Evolutionary conservation across 2,329 filamentous ascomycete genomes (phyloP), one percentile per base, ranked within the genome.

Genomic region (Penicillium italicum): DNA sequence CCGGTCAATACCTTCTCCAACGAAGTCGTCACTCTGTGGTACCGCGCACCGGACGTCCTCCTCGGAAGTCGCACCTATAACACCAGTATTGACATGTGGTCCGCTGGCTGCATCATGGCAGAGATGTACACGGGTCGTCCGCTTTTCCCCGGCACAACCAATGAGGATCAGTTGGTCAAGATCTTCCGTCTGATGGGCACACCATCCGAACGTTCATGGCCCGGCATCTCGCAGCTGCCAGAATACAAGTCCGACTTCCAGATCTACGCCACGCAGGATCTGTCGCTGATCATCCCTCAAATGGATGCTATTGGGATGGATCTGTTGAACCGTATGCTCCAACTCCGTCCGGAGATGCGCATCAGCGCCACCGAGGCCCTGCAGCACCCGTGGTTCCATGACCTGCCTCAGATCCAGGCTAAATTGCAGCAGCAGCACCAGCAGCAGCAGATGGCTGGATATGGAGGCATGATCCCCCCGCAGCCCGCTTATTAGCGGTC

Each of bases 51-150:
- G 0, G 94, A 99, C 68, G 94, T 99, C 44, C 83, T 99, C 49
- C 83, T 99, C 43, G 94, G 94, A 50, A 94, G 89, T 67, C 82
- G 94, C 62, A 97, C 94, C 22, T 99, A 99, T 79, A 99, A 96
- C 77, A 99, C 94, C n/a, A 96, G 91, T 76, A 97, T 99, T 73
- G 94, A 99, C 70, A 97, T 99, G 72, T 99, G 94, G 94, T 96
- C 91, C 7, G 94, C 94, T 7, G 94, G 94, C 54, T 99, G 94
- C 75, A 99, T 99, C 80, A 97, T 99, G 94, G 94, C 94, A 10
- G 94, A 99, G 77, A 97, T 99, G 91, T 97, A 95, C 75, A 97
- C 93, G 0, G 94, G 94, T 4, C 85, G 94, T 18, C 94, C 94
- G 0, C 82, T 99, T 7, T 99, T 99, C 78, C 94, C 94, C 0